phyloP scores from a whole-genome alignment of 1,284 basidiomycete species.

The Mycosarcoma maydis region DNA sequence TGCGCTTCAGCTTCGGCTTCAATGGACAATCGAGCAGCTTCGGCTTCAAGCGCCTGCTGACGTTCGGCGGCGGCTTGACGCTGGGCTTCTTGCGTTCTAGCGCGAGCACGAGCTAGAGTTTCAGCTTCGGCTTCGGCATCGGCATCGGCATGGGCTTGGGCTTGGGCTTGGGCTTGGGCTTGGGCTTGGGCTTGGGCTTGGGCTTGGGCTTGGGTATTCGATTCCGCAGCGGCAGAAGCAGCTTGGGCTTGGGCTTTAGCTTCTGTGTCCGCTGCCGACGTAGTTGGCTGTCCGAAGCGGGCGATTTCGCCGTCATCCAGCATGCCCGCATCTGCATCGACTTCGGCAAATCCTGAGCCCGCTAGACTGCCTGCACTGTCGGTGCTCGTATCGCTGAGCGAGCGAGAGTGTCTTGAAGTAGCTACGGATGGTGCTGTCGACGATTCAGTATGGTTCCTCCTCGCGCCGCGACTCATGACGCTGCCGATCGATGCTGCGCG shows the following conservation, averaged over 20 bases:
- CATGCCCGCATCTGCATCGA: slow-evolving; percentile 56
- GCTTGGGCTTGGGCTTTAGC: background rate
- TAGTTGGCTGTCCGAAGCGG: slow-evolving; percentile 15
- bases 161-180: background rate
- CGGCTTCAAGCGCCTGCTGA: slow-evolving; percentile 16
- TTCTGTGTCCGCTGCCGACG: background rate
- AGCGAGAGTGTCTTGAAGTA: slow-evolving; percentile 21
- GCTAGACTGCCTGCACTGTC: slow-evolving; percentile 30
- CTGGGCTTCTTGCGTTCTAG: slow-evolving; percentile 6
- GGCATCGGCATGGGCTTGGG: background rate
- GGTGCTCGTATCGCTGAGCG: slow-evolving; percentile 32
- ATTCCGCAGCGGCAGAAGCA: too few relatives aligned
- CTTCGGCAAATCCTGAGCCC: slow-evolving; percentile 26
- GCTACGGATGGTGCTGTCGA: background rate
- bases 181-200: too few relatives aligned
- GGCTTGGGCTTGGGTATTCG: too few relatives aligned
- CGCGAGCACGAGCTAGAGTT: slow-evolving; percentile 5
- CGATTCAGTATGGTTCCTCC: slow-evolving; percentile 5
- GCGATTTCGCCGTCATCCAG: slow-evolving; percentile 49
- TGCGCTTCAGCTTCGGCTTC: slow-evolving; percentile 42
- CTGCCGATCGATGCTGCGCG: slow-evolving; percentile 35
- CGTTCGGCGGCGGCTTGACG: slow-evolving; percentile 12
- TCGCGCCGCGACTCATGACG: slow-evolving; percentile 32
- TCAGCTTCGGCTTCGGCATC: background rate
- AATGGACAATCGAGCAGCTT: slow-evolving; percentile 13